Percentiles rank a stretch among this genome's conserved stretches.
Evolutionary conservation across 441 rosid species (phyloP).

Genomic region (Macaranga tanarius): DNA sequence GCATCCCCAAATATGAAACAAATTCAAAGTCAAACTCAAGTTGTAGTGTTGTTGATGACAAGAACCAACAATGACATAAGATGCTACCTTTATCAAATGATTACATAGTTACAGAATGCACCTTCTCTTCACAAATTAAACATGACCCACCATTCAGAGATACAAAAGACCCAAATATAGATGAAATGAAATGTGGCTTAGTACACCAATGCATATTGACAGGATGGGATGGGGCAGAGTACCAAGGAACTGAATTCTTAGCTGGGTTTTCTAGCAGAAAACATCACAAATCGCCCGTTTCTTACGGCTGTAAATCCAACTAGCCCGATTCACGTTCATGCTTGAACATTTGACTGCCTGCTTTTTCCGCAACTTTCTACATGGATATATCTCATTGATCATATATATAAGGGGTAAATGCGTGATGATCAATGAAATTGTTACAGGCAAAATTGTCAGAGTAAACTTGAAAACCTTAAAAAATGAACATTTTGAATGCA

Average conservation of each 20-base stretch:
- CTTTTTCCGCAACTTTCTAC: slow-evolving; percentile 44
- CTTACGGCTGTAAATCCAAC: slow-evolving; percentile 54
- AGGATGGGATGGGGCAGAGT: background rate
- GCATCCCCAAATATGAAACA: background rate
- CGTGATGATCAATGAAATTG: background rate
- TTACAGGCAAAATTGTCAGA: slow-evolving; percentile 1
- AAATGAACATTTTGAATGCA: background rate
- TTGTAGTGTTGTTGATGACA: background rate
- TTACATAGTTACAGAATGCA: background rate
- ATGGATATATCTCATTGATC: slow-evolving; percentile 5
- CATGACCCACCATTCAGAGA: background rate
- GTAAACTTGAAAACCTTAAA: slow-evolving; percentile 4
- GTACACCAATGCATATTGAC: background rate
- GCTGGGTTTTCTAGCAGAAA: slow-evolving; percentile 64
- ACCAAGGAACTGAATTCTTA: slow-evolving; percentile 20
- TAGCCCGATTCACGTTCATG: slow-evolving; percentile 72
- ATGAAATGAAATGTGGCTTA: background rate
- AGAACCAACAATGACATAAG: background rate
- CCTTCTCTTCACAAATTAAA: background rate
- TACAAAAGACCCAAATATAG: background rate
- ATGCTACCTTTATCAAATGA: background rate
- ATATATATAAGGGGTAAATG: background rate
- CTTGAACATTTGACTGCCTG: slow-evolving; percentile 48
- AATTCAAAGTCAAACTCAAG: background rate
- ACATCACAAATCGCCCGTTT: slow-evolving; percentile 64